Conservation (phyloP, 208 protist species). For the Acanthamoeba castellanii region DNA sequence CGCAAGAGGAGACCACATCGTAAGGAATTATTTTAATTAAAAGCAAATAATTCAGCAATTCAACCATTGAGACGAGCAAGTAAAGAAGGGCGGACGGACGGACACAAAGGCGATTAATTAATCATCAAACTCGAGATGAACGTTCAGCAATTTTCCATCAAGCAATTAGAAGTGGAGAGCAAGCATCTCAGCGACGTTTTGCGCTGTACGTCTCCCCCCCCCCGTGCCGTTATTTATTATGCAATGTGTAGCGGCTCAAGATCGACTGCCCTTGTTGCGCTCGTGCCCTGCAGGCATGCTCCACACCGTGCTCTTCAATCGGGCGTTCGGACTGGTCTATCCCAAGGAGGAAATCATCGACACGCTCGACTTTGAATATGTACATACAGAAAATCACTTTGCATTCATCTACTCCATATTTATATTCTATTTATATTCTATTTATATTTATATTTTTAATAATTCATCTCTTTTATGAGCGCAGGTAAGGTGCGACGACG, state of each 20-base stretch:
- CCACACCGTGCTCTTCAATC: conserved; percentile 38
- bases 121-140: conserved; percentile 13
- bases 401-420: too few relatives aligned
- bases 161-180: conserved; percentile 29
- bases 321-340: conserved; percentile 10
- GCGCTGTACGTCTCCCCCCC: background rate
- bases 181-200: conserved; percentile 24
- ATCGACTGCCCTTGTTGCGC: background rate
- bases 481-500: conserved; percentile 53
- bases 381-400: background rate
- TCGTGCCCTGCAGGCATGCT: conserved; percentile 13
- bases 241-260: background rate
- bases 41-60: background rate
- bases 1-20: too few relatives aligned
- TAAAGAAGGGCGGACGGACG: too few relatives aligned
- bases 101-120: too few relatives aligned
- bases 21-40: too few relatives aligned
- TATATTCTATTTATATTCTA: background rate
- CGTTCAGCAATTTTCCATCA: conserved; percentile 50
- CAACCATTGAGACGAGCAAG: background rate
- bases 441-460: conserved; percentile 3
- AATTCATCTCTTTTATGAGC: too few relatives aligned
- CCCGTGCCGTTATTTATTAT: background rate
- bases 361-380: conserved; percentile 48
- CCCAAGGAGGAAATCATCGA: conserved; percentile 55